Conservation (phyloP, 805 yeast species). For the Candida pseudoglaebosa region DNA sequence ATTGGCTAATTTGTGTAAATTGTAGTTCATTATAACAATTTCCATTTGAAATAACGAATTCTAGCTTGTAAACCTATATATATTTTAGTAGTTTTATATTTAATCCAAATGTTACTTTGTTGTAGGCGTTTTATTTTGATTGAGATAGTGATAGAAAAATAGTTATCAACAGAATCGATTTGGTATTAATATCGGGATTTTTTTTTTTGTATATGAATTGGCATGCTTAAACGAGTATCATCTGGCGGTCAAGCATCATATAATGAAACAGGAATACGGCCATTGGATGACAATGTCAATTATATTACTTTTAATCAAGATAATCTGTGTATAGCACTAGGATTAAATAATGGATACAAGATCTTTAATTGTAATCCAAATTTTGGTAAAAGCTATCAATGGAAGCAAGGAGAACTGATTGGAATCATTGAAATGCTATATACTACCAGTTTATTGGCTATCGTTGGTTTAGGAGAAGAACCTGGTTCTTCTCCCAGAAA, state of each 20-base stretch:
- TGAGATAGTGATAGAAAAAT: too few relatives aligned
- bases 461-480: slow-evolving; percentile 74
- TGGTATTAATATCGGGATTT: too few relatives aligned
- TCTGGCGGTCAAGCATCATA: slow-evolving; percentile 3
- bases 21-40: too few relatives aligned
- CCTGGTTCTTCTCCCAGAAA: slow-evolving; percentile 75
- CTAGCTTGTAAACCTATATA: too few relatives aligned
- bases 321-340: slow-evolving; percentile 73
- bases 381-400: slow-evolving; percentile 29
- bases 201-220: too few relatives aligned
- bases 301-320: slow-evolving; percentile 78
- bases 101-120: too few relatives aligned
- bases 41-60: too few relatives aligned
- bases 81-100: too few relatives aligned
- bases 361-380: slow-evolving; percentile 73
- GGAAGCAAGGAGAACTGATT: slow-evolving; percentile 46
- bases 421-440: slow-evolving; percentile 87
- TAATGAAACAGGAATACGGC: not conserved
- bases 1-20: too few relatives aligned
- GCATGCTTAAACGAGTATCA: slow-evolving; percentile 5
- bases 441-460: slow-evolving; percentile 78
- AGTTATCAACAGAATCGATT: too few relatives aligned
- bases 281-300: slow-evolving; percentile 26
- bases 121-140: too few relatives aligned
- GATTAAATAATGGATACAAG: slow-evolving; percentile 59